phyloP scores from a whole-genome alignment of 2,329 filamentous ascomycete genomes.

The Ophiocordyceps polyrhachis-furcata region DNA sequence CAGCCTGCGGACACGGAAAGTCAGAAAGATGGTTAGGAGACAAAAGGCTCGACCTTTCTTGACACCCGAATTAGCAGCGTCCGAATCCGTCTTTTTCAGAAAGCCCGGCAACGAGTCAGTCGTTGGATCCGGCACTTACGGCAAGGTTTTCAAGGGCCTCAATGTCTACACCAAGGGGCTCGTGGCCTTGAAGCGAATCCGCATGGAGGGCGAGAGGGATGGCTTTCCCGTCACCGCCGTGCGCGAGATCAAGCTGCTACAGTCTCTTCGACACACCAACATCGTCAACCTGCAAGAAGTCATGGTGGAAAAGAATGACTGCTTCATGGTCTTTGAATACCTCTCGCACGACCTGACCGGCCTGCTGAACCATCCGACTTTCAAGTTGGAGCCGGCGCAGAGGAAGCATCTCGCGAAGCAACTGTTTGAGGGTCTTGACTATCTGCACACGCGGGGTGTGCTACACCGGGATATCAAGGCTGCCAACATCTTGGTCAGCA shows the following conservation, averaged over 20 bases:
- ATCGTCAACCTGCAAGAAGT: conserved; percentile 73
- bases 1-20: conserved; percentile 36
- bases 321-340: conserved; percentile 99
- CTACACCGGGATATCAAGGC: conserved; percentile 96
- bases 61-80: conserved; percentile 51
- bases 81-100: conserved; percentile 81
- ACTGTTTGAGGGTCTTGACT: conserved; percentile 84
- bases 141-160: conserved; percentile 84
- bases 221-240: conserved; percentile 84
- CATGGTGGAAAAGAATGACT: conserved; percentile 98
- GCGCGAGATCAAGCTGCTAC: conserved; percentile 79
- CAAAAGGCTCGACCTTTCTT: conserved; percentile 54
- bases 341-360: conserved; percentile 91
- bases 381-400: conserved; percentile 65
- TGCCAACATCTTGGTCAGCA: conserved; percentile 90
- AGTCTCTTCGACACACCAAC: conserved; percentile 65
- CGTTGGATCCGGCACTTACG: conserved; percentile 87
- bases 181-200: conserved; percentile 76
- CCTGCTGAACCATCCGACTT: conserved; percentile 83
- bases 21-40: conserved; percentile 50
- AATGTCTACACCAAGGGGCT: conserved; percentile 77
- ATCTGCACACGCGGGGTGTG: conserved; percentile 82
- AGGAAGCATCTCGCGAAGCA: conserved; percentile 89
- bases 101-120: conserved; percentile 97
- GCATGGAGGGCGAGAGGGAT: conserved; percentile 84